Percentiles rank a stretch among this genome's conserved stretches.
phyloP scores from a whole-genome alignment of 495 filamentous ascomycete species.

The Immersiella caudata region DNA sequence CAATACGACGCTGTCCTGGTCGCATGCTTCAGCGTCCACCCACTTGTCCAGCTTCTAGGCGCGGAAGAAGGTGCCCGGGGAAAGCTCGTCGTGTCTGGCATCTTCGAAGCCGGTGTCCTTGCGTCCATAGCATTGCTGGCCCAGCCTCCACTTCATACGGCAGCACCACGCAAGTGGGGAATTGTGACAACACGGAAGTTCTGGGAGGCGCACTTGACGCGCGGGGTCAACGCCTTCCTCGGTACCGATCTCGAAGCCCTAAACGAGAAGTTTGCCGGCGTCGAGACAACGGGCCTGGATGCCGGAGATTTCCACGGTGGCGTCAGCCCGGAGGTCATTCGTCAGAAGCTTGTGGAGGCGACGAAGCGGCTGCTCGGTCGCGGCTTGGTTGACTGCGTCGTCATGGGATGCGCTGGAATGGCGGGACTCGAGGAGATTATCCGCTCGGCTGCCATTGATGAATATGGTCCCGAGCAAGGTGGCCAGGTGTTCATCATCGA shows the following conservation, averaged over 20 bases:
- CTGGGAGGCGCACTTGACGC: conserved; percentile 73
- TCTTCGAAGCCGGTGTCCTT: conserved; percentile 79
- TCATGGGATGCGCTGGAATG: conserved; percentile 90
- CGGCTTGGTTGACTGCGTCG: conserved; percentile 63
- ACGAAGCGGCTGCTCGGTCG: conserved; percentile 63
- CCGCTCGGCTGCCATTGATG: conserved; percentile 64
- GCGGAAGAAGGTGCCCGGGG: conserved; percentile 33
- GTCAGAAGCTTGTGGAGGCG: conserved; percentile 67
- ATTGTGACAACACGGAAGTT: conserved; percentile 86
- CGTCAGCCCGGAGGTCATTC: conserved; percentile 63
- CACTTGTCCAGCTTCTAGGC: conserved; percentile 67
- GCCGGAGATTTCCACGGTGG: conserved; percentile 78
- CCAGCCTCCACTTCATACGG: conserved; percentile 15
- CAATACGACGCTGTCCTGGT: conserved; percentile 77
- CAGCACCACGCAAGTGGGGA: conserved; percentile 66
- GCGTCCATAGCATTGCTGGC: conserved; percentile 55
- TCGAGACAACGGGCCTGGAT: conserved; percentile 80
- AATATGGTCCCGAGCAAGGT: conserved; percentile 64
- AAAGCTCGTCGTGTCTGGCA: conserved; percentile 68
- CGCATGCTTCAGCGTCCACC: conserved; percentile 88
- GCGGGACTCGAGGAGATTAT: conserved; percentile 83
- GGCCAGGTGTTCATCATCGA: conserved; percentile 72
- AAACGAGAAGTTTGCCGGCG: conserved; percentile 66
- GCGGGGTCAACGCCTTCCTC: conserved; percentile 61
- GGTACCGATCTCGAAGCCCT: conserved; percentile 37